These are phyloP conservation scores for Ormosia semicastrata DNA, from an alignment of 306 rosid genomes.

Conservation along the genomic window DNA sequence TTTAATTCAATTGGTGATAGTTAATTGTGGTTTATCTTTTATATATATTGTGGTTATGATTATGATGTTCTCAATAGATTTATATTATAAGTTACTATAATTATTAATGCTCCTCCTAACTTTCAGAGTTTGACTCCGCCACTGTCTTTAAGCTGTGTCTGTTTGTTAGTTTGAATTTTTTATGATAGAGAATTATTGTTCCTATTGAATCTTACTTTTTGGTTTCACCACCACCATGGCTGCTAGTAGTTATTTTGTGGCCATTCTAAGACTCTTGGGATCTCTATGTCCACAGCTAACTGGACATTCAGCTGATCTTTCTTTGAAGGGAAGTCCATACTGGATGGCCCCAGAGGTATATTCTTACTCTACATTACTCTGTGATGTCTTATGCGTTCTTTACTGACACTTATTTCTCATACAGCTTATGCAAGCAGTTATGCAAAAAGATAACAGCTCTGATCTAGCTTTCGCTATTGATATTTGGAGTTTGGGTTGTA, in stretches of 20 bases:
- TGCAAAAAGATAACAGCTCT: slow-evolving; percentile 74
- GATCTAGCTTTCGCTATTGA: slow-evolving; percentile 90
- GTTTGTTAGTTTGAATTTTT: background rate
- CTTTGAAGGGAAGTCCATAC: slow-evolving; percentile 96
- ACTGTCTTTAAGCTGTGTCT: background rate
- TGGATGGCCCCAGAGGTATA: slow-evolving; percentile 99
- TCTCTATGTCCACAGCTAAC: slow-evolving; percentile 62
- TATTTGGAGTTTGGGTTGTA: slow-evolving; percentile 98
- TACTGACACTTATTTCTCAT: slow-evolving; percentile 25
- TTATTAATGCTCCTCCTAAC: too few species aligned
- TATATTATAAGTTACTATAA: too few species aligned
- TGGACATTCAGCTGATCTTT: slow-evolving; percentile 78
- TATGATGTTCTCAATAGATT: too few species aligned
- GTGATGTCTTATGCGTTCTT: background rate
- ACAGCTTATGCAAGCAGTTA: slow-evolving; percentile 83
- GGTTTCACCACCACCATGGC: background rate
- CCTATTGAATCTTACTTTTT: background rate
- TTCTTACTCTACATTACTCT: slow-evolving; percentile 17
- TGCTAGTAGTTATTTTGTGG: background rate
- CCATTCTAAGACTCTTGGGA: slow-evolving; percentile 1
- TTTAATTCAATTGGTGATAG: too few species aligned
- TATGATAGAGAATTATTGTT: background rate
- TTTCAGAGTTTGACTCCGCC: too few species aligned
- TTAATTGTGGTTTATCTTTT: too few species aligned
- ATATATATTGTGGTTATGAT: too few species aligned